A percentile compares a stretch with the other conserved stretches of the same genome.
phyloP scores from a whole-genome alignment of 75 land plant genomes.

The Larix kaempferi region DNA sequence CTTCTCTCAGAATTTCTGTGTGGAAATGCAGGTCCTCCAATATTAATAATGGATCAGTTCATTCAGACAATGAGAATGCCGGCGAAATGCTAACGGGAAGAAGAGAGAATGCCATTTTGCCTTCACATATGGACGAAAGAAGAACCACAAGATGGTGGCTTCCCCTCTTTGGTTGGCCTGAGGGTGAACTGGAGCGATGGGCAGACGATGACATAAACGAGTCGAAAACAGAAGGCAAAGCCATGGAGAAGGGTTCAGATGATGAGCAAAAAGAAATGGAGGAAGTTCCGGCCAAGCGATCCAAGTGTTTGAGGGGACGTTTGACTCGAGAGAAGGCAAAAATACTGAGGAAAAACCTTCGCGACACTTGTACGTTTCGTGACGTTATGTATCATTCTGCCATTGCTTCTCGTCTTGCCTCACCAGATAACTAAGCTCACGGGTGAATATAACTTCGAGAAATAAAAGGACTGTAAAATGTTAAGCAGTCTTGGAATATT shows the following conservation, averaged over 20 bases:
- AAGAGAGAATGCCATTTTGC: not conserved
- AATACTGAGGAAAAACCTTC: constrained; percentile 45
- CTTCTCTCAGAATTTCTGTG: too few relatives aligned
- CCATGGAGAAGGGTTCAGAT: not conserved
- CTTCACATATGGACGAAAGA: not conserved
- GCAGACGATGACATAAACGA: not conserved
- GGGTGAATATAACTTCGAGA: too few relatives aligned
- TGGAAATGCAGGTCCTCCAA: not conserved
- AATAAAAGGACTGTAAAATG: too few relatives aligned
- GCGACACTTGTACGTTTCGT: constrained; percentile 42
- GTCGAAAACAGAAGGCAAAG: not conserved
- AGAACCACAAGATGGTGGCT: not conserved
- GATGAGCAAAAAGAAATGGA: too few relatives aligned
- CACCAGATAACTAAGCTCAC: not conserved
- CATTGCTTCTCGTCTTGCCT: constrained; percentile 75
- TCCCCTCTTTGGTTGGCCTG: not conserved
- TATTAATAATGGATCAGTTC: not conserved
- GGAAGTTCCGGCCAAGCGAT: too few relatives aligned
- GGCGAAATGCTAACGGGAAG: not conserved
- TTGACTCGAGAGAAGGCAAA: constrained; percentile 82
- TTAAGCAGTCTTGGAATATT: too few relatives aligned
- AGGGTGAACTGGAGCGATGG: not conserved
- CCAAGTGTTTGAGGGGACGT: constrained; percentile 25
- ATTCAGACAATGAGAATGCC: not conserved
- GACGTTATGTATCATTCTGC: constrained; percentile 85